Base-by-base conservation (phyloP, 139 green algal genomes). In the Auxenochlorella protothecoides region DNA sequence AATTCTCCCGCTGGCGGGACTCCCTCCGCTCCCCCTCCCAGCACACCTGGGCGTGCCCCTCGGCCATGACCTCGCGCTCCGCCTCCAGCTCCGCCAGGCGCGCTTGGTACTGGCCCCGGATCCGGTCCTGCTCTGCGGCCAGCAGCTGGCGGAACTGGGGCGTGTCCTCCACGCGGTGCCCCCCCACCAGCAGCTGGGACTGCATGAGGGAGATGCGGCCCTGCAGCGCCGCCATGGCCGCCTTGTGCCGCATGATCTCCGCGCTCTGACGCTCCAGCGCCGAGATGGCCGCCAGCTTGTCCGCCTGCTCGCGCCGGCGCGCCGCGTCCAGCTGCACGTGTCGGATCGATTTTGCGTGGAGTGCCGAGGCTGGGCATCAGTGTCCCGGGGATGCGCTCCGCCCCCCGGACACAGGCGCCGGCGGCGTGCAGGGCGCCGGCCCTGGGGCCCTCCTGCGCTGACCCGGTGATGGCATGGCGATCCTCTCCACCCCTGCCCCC, bases 241-340 rank as follows among this genome's bases (percentile, higher is more conserved):
- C 78, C 81, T 98, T 98, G 70, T 97, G 91, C 65, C 71, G 53
- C 87, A 97, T 86, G 76, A 98, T 95, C 79, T 97, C 89, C 9
- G 83, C 73, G 65, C 72, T 85, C 68, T 87, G 83, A 65, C 83
- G 77, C 80, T 98, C 91, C 70, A 98, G 80, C 52, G 89, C 93
- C 5, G 86, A 93, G 66, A 98, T 92, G 15, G 91, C 93, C 3
- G 88, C 90, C 68, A 98, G 87, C 81, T 97, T 98, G 84, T 98
- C 93, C 2, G 89, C 85, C 79, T 98, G 92, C 12, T 94, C 93
- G 5, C 85, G 85, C 72, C 89, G 78, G 74, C 90, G 91, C 74
- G 94, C 85, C 80, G 97, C 92, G 78, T 98, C 92, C 53, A 93
- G 81, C 86, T 96, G 83, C 55, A 94, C 57, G 5, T 65, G 53